Percentiles rank a stretch among this genome's conserved stretches.
Conservation (phyloP, 2,329 filamentous ascomycete genomes). For the Juglanconis oblonga region DNA sequence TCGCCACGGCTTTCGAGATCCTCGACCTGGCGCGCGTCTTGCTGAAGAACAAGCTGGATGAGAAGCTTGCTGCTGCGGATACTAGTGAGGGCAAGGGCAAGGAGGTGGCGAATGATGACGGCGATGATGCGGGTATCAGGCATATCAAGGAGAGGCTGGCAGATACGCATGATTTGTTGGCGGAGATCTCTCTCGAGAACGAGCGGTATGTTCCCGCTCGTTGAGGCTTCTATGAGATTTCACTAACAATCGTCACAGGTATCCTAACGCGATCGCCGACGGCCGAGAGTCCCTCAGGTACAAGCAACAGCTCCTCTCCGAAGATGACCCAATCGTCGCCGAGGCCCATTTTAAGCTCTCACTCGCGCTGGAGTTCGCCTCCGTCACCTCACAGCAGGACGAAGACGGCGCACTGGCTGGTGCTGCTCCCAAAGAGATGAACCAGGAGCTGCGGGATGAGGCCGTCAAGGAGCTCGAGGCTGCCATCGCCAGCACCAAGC, state of each 20-base stretch:
- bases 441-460: constrained; percentile 69
- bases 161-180: constrained; percentile 89
- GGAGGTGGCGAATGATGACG: constrained; percentile 35
- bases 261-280: constrained; percentile 82
- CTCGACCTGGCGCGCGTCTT: constrained; percentile 74
- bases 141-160: constrained; percentile 82
- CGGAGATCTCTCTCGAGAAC: constrained; percentile 95
- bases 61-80: constrained; percentile 31
- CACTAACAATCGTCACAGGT: constrained; percentile 42
- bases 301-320: constrained; percentile 74
- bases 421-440: constrained; percentile 48
- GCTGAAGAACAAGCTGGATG: constrained; percentile 54
- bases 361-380: constrained; percentile 89
- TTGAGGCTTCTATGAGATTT: not conserved
- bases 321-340: constrained; percentile 80
- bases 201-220: constrained; percentile 57
- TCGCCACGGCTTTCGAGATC: constrained; percentile 78
- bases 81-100: constrained; percentile 42
- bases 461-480: constrained; percentile 69
- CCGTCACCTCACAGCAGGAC: constrained; percentile 62
- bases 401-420: constrained; percentile 32
- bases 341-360: constrained; percentile 97
- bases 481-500: constrained; percentile 69
- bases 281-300: constrained; percentile 73
- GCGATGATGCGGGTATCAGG: constrained; percentile 35